Conservation (phyloP, 2,329 filamentous ascomycete genomes). For the Fusarium sp. region DNA sequence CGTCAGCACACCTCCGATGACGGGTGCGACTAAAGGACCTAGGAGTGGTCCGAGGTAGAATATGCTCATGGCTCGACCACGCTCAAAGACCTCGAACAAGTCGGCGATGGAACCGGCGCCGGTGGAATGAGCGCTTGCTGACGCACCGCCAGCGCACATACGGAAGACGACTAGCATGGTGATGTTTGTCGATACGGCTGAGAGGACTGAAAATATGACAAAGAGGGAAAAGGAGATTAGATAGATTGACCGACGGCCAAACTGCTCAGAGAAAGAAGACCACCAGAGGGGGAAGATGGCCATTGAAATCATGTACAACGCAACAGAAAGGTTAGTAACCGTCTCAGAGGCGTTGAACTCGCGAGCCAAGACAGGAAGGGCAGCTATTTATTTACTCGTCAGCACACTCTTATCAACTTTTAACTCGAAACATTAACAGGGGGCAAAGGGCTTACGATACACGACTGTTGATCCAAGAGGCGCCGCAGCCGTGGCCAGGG, state of each 20-base stretch:
- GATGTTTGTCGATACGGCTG: slow-evolving; percentile 75
- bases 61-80: slow-evolving; percentile 82
- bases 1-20: slow-evolving; percentile 79
- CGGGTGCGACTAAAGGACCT: slow-evolving; percentile 79
- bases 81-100: slow-evolving; percentile 78
- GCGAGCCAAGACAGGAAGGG: slow-evolving; percentile 70
- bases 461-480: slow-evolving; percentile 89
- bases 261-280: slow-evolving; percentile 80
- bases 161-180: slow-evolving; percentile 83
- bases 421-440: background rate
- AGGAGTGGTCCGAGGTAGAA: slow-evolving; percentile 84
- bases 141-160: slow-evolving; percentile 77
- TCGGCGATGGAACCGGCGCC: slow-evolving; percentile 87
- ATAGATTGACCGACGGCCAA: slow-evolving; percentile 83
- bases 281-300: slow-evolving; percentile 88
- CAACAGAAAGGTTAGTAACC: slow-evolving; percentile 78
- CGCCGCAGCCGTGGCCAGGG: slow-evolving; percentile 79
- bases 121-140: slow-evolving; percentile 84
- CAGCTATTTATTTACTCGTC: slow-evolving; percentile 64
- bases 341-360: slow-evolving; percentile 73
- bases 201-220: slow-evolving; percentile 75
- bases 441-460: slow-evolving; percentile 68
- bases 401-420: background rate
- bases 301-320: slow-evolving; percentile 86
- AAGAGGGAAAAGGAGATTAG: slow-evolving; percentile 79